A percentile compares a stretch with the other conserved stretches of the same genome.
Evolutionary conservation across 2,329 filamentous ascomycete species (phyloP).

Genomic region (Colletotrichum lini): DNA sequence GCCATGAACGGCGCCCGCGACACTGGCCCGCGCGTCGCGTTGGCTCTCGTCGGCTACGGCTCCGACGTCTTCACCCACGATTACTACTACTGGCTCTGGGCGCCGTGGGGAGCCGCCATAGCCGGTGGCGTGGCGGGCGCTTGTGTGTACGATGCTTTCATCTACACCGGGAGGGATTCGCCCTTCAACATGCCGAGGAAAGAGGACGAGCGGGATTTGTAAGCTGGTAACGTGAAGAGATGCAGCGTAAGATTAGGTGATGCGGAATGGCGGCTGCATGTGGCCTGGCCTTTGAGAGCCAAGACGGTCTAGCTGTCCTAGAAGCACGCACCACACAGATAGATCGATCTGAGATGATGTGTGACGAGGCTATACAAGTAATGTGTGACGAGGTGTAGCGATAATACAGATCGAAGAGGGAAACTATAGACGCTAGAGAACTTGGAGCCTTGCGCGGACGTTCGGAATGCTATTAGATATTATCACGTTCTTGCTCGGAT

Average conservation of each 20-base stretch:
- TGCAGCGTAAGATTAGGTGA: background rate
- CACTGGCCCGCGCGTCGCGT: slow-evolving; percentile 52
- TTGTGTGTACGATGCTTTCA: slow-evolving; percentile 49
- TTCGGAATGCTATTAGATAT: background rate
- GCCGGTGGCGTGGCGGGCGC: slow-evolving; percentile 50
- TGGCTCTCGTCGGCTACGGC: slow-evolving; percentile 51
- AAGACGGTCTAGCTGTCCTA: background rate
- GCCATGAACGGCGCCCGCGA: slow-evolving; percentile 56
- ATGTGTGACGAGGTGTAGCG: background rate
- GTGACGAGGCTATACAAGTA: background rate
- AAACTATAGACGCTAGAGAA: background rate
- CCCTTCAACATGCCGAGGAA: slow-evolving; percentile 34
- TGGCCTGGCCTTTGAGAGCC: background rate
- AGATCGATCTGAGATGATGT: background rate
- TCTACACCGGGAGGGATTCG: slow-evolving; percentile 45
- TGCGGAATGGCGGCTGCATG: background rate
- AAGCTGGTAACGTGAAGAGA: background rate
- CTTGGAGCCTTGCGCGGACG: too few species aligned
- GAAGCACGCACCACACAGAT: background rate
- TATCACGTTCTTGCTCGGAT: background rate
- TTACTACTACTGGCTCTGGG: slow-evolving; percentile 52
- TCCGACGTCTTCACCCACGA: slow-evolving; percentile 47
- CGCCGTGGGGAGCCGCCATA: slow-evolving; percentile 48
- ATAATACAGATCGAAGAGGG: background rate
- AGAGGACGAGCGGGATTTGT: slow-evolving; percentile 2